Evolutionary conservation across 257 asterid genomes (phyloP), one percentile per base, ranked within the genome.

Genomic region (Solanum bulbocastanum): DNA sequence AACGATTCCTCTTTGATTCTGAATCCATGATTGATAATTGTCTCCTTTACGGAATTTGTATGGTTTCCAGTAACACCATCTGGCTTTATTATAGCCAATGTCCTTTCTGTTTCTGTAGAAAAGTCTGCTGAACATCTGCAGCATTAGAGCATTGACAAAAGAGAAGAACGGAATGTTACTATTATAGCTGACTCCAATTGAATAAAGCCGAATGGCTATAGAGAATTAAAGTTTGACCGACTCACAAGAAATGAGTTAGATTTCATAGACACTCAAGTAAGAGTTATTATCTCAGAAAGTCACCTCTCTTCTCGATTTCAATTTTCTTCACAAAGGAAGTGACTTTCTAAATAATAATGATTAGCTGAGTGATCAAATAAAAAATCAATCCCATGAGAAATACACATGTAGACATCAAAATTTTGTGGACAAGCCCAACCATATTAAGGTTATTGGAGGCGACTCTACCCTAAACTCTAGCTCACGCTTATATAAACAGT

Each of bases 1-100:
- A 89, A 87, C 58, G 37, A 88, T 85, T 96, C 97, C 89, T 91
- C 87, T 18, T 84, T 66, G 89, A 96, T 93, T 88, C 75, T 83
- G 91, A 95, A 96, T 84, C 97, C 95, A 87, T 92, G 90, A 83
- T 88, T 91, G 85, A 86, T 84, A 90, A 96, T 94, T 52, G 89
- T 92, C 89, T 92, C 93, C 94, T 90, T 96, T 87, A 96, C 88
- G 25, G 87, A 72, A 68, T 90, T 91, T n/a, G 91, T 89, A 81
- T 93, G 90, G 87, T 93, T 92, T 83, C 98, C 96, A 69, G 92
- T 91, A 68, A 96, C 93, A 66, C 98, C 98, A 84, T 96, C 98
- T 6, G 98, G 98, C 92, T 95, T 95, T 88, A 96, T 91, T 93
- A 96, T 92, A 83, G 96, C 99, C 88, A 96, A 90, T 6, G 99